Evolutionary conservation across 768 basidiomycete genomes (phyloP).

Genomic region (Pisolithus microcarpus): DNA sequence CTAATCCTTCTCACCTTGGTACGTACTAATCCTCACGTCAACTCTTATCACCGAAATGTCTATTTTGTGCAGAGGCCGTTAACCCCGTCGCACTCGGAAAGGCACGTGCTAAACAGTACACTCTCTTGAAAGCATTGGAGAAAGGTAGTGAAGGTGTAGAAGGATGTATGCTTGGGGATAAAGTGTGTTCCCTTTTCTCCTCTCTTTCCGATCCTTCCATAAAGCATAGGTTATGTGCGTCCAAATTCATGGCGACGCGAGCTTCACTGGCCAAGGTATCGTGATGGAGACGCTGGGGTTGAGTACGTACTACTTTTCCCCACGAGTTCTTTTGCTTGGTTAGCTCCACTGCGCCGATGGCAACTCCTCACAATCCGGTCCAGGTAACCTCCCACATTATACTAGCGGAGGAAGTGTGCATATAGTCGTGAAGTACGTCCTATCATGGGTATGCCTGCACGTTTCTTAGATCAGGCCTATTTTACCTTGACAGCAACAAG

Average conservation of each 20-base stretch:
- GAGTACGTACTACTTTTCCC: slow-evolving; percentile 39
- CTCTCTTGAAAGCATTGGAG: slow-evolving; percentile 61
- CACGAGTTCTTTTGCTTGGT: background rate
- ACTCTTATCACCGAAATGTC: slow-evolving; percentile 1
- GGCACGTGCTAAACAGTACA: slow-evolving; percentile 84
- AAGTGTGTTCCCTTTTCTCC: slow-evolving; percentile 5
- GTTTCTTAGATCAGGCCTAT: slow-evolving; percentile 1
- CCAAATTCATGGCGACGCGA: slow-evolving; percentile 88
- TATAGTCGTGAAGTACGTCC: slow-evolving; percentile 79
- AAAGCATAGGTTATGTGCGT: slow-evolving; percentile 80
- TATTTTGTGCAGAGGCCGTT: slow-evolving; percentile 56
- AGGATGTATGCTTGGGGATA: slow-evolving; percentile 27
- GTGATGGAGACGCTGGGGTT: slow-evolving; percentile 84
- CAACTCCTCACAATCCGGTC: background rate
- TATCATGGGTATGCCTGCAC: background rate
- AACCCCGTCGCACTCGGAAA: slow-evolving; percentile 86
- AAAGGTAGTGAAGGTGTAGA: slow-evolving; percentile 17
- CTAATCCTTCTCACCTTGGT: slow-evolving; percentile 76
- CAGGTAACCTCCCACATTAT: slow-evolving; percentile 84
- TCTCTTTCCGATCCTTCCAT: background rate
- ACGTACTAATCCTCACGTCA: slow-evolving; percentile 11
- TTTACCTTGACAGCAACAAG: slow-evolving; percentile 46
- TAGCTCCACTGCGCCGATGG: background rate
- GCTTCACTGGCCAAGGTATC: slow-evolving; percentile 85
- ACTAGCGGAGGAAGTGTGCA: slow-evolving; percentile 88